A percentile compares a stretch with the other conserved stretches of the same genome.
Evolutionary conservation across 345 rosid species (phyloP).

Genomic region (Chamaenerion angustifolium): DNA sequence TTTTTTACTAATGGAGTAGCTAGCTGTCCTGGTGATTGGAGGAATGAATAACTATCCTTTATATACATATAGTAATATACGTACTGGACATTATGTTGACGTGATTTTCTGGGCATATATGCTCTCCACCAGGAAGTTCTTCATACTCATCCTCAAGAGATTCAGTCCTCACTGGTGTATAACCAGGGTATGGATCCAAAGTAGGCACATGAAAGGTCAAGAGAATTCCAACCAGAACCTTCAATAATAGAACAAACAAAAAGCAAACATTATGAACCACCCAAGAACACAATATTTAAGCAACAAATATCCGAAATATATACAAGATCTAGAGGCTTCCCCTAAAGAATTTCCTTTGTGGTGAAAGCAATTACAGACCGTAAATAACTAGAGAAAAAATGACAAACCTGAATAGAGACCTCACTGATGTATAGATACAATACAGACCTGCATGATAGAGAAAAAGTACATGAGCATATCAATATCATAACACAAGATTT

Average conservation of each 20-base stretch:
- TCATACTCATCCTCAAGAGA: constrained; percentile 59
- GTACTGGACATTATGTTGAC: constrained; percentile 68
- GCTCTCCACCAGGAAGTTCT: constrained; percentile 85
- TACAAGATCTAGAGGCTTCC: neutral
- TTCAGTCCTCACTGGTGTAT: constrained; percentile 46
- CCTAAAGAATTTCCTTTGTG: no score
- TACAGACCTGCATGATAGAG: constrained; percentile 40
- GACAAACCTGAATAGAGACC: constrained; percentile 75
- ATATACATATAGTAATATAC: constrained; percentile 14
- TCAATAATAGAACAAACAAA: constrained; percentile 12
- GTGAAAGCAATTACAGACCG: neutral
- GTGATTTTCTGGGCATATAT: constrained; percentile 80
- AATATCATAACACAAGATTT: neutral
- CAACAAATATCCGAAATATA: neutral
- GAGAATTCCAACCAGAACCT: constrained; percentile 84
- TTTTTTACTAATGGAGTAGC: no score
- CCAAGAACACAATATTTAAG: neutral
- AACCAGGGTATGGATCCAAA: constrained; percentile 89
- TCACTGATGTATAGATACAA: constrained; percentile 72
- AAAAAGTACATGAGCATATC: neutral
- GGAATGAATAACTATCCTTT: neutral
- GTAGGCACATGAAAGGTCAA: constrained; percentile 61
- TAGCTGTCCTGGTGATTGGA: no score
- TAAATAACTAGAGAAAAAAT: neutral
- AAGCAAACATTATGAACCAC: constrained; percentile 2